A percentile compares a stretch with the other conserved stretches of the same genome.
Evolutionary conservation across 2,329 filamentous ascomycete species (phyloP).

Genomic region (Paecilomyces sp.): DNA sequence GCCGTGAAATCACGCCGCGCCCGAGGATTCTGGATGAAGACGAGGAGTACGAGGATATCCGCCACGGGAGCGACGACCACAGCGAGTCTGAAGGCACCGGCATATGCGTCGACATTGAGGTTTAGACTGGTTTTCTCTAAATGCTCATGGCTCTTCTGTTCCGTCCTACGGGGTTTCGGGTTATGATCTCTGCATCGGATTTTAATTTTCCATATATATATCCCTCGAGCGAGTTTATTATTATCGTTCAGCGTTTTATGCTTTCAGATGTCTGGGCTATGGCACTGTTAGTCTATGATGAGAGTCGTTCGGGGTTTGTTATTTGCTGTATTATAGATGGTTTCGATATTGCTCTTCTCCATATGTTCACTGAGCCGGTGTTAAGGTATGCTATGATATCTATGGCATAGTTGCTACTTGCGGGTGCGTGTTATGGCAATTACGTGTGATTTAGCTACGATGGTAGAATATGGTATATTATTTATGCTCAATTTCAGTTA

Average conservation of each 20-base stretch:
- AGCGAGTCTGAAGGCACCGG: conserved; percentile 33
- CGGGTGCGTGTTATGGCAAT: background rate
- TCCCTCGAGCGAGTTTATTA: background rate
- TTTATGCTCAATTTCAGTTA: background rate
- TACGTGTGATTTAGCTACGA: background rate
- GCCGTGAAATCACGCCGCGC: background rate
- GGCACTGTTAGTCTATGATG: background rate
- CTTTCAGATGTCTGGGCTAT: background rate
- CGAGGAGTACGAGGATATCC: background rate
- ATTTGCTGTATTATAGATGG: background rate
- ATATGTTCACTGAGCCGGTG: background rate
- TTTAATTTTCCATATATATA: background rate
- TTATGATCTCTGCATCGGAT: background rate
- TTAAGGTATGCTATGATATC: background rate
- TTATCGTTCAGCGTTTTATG: background rate
- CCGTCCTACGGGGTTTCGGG: background rate
- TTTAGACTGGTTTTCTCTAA: conserved; percentile 10
- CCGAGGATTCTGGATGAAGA: background rate
- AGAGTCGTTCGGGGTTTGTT: background rate
- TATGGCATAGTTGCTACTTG: background rate
- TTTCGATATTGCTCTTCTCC: background rate
- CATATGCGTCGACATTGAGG: conserved; percentile 31
- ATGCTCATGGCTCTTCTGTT: background rate
- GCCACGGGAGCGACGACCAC: conserved; percentile 19
- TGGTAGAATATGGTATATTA: background rate